These are phyloP conservation scores for Apophysomyces trapeziformis DNA, from an alignment of 371 early-diverging fungal species.

Conservation along the genomic window DNA sequence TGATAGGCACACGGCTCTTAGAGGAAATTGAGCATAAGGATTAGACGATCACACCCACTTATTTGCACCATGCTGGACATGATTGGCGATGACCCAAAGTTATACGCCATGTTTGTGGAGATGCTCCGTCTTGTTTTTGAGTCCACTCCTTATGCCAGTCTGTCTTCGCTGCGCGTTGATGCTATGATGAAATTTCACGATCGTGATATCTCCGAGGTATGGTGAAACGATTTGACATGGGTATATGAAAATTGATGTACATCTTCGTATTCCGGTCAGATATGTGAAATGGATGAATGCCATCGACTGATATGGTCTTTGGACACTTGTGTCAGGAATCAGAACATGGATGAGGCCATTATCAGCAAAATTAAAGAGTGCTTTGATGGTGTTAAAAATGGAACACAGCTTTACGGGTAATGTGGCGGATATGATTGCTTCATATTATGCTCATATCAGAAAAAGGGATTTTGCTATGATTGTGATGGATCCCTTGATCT, in stretches of 20 bases:
- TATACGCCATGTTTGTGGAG: slow-evolving; percentile 63
- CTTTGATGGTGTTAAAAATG: slow-evolving; percentile 62
- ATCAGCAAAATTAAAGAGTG: slow-evolving; percentile 67
- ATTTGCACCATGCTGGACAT: slow-evolving; percentile 54
- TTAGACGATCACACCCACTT: slow-evolving; percentile 61
- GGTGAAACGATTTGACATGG: background rate
- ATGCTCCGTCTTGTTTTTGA: slow-evolving; percentile 63
- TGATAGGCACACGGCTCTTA: background rate
- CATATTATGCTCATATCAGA: background rate
- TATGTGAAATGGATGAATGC: slow-evolving; percentile 58
- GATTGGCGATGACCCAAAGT: slow-evolving; percentile 57
- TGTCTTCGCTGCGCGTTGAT: slow-evolving; percentile 73
- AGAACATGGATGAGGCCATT: slow-evolving; percentile 68
- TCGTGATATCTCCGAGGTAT: slow-evolving; percentile 51
- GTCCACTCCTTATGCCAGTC: slow-evolving; percentile 59
- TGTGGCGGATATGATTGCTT: background rate
- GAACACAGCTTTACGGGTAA: slow-evolving; percentile 67
- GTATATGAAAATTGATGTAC: background rate
- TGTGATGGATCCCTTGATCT: slow-evolving; percentile 62
- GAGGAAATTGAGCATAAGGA: background rate
- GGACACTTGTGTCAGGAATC: slow-evolving; percentile 69
- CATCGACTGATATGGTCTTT: slow-evolving; percentile 69
- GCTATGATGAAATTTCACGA: slow-evolving; percentile 72
- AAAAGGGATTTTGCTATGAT: slow-evolving; percentile 66
- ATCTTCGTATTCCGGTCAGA: slow-evolving; percentile 21